phyloP scores from a whole-genome alignment of 2,329 filamentous ascomycete species.

The Beauveria rudraprayagi region DNA sequence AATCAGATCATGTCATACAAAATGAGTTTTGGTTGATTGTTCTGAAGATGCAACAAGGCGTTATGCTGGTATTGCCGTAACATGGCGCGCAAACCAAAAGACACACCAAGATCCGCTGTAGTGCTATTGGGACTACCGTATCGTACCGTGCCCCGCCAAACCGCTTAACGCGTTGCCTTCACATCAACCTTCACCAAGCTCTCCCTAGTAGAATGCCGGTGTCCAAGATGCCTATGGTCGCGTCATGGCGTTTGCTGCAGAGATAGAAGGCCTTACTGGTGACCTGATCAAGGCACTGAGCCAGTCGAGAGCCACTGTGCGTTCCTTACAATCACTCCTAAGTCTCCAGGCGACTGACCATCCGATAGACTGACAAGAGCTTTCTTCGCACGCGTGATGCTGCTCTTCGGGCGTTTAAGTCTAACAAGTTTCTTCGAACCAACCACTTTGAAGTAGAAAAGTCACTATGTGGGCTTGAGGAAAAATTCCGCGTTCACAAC shows the following conservation, averaged over 20 bases:
- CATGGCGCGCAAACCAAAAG: not conserved
- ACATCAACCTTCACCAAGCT: not conserved
- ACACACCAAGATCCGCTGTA: not conserved
- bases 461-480: slow-evolving; percentile 64
- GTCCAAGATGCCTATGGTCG: not conserved
- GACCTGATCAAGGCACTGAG: slow-evolving; percentile 61
- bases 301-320: slow-evolving; percentile 35
- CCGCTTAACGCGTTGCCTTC: slow-evolving; percentile 3
- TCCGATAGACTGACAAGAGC: slow-evolving; percentile 21
- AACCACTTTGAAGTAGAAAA: slow-evolving; percentile 68
- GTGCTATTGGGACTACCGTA: not conserved
- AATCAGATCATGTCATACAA: too few relatives aligned
- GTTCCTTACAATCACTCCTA: slow-evolving; percentile 2
- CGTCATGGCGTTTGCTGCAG: slow-evolving; percentile 63
- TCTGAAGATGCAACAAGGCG: too few relatives aligned
- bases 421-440: slow-evolving; percentile 53
- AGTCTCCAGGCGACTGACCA: slow-evolving; percentile 7
- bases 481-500: slow-evolving; percentile 76
- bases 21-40: too few relatives aligned
- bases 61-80: too few relatives aligned
- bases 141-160: not conserved
- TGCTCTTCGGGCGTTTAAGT: slow-evolving; percentile 42
- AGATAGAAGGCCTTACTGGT: slow-evolving; percentile 56
- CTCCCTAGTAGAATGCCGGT: not conserved
- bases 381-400: slow-evolving; percentile 41